A percentile compares a stretch with the other conserved stretches of the same genome.
These are phyloP conservation scores for Monosporascus sp. DNA, from an alignment of 2,329 filamentous ascomycete species.

Conservation along the genomic window DNA sequence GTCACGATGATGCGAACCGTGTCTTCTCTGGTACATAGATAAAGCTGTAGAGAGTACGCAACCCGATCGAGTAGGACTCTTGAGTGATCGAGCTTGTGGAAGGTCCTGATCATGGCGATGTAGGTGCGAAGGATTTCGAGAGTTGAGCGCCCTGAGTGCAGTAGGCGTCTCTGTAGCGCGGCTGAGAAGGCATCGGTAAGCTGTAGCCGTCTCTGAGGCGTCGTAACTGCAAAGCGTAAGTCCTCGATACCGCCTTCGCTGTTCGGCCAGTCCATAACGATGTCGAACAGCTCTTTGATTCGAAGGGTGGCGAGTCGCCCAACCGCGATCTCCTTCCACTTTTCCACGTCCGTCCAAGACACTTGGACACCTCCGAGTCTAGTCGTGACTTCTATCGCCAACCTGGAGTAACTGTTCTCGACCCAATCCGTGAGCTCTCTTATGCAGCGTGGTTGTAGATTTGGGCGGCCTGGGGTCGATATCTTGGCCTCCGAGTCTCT, in stretches of 20 bases:
- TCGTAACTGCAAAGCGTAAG: constrained; percentile 64
- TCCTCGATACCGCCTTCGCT: constrained; percentile 70
- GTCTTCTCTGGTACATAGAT: constrained; percentile 71
- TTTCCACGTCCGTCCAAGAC: constrained; percentile 53
- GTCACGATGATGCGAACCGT: constrained; percentile 73
- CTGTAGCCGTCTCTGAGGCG: constrained; percentile 61
- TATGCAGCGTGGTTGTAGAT: constrained; percentile 49
- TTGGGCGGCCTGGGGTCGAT: constrained; percentile 21
- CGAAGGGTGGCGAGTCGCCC: constrained; percentile 63
- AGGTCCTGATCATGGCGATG: constrained; percentile 72
- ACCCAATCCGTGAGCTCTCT: constrained; percentile 61
- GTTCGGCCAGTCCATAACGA: constrained; percentile 68
- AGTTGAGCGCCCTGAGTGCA: constrained; percentile 73
- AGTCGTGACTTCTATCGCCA: constrained; percentile 57
- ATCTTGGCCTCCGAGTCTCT: constrained; percentile 17
- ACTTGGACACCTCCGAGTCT: constrained; percentile 38
- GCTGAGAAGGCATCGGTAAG: constrained; percentile 65
- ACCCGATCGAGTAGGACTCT: constrained; percentile 73
- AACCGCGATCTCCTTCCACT: constrained; percentile 67
- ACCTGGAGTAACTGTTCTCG: constrained; percentile 58
- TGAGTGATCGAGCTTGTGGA: constrained; percentile 69
- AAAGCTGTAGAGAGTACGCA: constrained; percentile 67
- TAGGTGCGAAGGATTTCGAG: constrained; percentile 72
- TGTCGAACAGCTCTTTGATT: constrained; percentile 71
- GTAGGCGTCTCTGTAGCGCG: constrained; percentile 58